Evolutionary conservation across 208 protist species (phyloP).

Genomic region (Kentomonas sorsogonicus): DNA sequence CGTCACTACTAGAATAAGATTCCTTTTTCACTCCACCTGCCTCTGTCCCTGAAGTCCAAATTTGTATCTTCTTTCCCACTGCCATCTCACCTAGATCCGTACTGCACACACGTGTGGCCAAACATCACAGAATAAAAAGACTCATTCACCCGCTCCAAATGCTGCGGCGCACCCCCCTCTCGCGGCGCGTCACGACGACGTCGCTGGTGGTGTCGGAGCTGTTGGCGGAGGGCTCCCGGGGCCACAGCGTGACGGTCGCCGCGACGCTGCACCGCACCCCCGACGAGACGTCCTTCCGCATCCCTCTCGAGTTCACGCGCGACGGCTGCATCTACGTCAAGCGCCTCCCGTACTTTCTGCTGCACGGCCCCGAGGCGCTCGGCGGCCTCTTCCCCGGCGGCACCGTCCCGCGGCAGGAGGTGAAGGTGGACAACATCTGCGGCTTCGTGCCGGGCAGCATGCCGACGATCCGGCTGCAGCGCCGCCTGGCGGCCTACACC

Average conservation of each 20-base stretch:
- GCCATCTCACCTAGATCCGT: not conserved
- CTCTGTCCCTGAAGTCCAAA: too few species aligned
- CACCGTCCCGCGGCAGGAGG: too few species aligned
- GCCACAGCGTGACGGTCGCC: conserved; percentile 5
- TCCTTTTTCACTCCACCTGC: too few species aligned
- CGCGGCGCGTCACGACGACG: conserved; percentile 10
- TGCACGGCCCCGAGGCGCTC: not conserved
- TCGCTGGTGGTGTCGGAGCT: conserved; percentile 13
- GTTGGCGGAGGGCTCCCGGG: not conserved
- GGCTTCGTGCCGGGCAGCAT: not conserved
- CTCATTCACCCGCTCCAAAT: conserved; percentile 10
- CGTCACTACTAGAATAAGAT: too few species aligned
- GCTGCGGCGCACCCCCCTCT: conserved; percentile 7
- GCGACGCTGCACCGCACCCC: conserved; percentile 15
- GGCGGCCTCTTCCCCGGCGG: not conserved
- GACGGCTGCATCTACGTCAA: not conserved
- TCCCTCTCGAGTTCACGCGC: too few species aligned
- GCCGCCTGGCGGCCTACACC: not conserved
- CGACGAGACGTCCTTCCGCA: conserved; percentile 4
- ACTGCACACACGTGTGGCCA: not conserved
- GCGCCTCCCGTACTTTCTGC: conserved; percentile 1
- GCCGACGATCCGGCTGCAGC: not conserved
- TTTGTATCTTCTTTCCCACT: not conserved
- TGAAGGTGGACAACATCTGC: not conserved
- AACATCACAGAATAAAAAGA: too few species aligned